phyloP scores from a whole-genome alignment of 2,329 filamentous ascomycete species.

The Alternaria triticina region DNA sequence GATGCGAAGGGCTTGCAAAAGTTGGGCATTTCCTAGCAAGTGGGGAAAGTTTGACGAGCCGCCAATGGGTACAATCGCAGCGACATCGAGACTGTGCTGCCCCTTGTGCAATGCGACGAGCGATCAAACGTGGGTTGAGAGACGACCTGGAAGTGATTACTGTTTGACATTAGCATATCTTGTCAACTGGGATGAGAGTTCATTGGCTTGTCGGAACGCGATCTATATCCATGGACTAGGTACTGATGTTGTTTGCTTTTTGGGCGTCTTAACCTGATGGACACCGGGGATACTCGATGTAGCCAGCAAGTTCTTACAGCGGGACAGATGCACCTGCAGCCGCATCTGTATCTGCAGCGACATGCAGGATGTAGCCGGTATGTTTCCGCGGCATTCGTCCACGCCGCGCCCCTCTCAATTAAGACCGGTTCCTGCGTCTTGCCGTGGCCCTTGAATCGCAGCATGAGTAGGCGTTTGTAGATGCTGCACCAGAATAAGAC shows the following conservation, averaged over 20 bases:
- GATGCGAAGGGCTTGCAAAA: conserved; percentile 3
- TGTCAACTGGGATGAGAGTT: not conserved
- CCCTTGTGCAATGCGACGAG: not conserved
- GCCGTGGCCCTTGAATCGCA: not conserved
- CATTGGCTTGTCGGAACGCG: conserved; percentile 4
- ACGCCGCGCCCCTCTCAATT: not conserved
- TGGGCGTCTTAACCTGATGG: not conserved
- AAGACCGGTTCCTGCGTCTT: not conserved
- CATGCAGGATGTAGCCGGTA: conserved; percentile 1
- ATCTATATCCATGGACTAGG: conserved; percentile 3
- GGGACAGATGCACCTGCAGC: not conserved
- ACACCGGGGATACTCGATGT: not conserved
- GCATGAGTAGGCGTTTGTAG: not conserved
- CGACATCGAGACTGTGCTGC: not conserved
- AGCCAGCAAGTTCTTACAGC: not conserved
- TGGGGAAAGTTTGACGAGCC: not conserved
- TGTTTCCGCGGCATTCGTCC: not conserved
- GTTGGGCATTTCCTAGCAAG: not conserved
- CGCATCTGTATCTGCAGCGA: conserved; percentile 3
- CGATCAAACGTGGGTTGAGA: conserved; percentile 8
- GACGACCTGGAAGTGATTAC: not conserved
- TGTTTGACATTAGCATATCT: conserved; percentile 1
- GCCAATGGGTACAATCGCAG: not conserved
- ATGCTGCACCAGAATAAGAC: not conserved
- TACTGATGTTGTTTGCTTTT: conserved; percentile 9